Evolutionary conservation across 2,329 filamentous ascomycete genomes (phyloP).

Genomic region (Penicillium sp.): DNA sequence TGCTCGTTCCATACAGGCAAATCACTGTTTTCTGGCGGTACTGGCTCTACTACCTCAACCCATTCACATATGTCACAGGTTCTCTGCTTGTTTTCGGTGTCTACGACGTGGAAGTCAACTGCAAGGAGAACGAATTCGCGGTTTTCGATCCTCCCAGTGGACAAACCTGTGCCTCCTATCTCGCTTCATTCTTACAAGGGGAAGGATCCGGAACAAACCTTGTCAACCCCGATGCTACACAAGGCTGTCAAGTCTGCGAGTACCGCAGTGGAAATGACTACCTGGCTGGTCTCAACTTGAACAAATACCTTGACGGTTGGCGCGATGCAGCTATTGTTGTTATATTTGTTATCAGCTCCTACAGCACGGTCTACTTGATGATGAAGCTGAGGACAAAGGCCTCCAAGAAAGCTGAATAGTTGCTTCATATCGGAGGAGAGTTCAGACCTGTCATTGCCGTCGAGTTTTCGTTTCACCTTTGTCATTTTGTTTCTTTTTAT

Average conservation of each 20-base stretch:
- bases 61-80: neutral
- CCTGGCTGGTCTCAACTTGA: neutral
- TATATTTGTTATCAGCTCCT: neutral
- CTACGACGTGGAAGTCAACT: neutral
- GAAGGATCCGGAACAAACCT: neutral
- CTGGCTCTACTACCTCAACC: constrained; percentile 1
- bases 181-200: neutral
- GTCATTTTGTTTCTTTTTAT: no score
- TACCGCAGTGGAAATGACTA: neutral
- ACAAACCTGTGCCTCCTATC: neutral
- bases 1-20: neutral
- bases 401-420: neutral
- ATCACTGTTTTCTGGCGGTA: neutral
- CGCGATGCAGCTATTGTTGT: neutral
- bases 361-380: neutral
- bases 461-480: no score
- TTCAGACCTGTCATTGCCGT: no score
- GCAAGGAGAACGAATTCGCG: neutral
- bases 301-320: neutral
- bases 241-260: neutral
- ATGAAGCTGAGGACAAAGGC: constrained; percentile 1
- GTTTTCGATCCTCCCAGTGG: neutral
- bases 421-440: neutral
- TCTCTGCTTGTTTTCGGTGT: neutral
- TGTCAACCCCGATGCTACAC: neutral